phyloP scores from a whole-genome alignment of 2,329 filamentous ascomycete species.

The Lecanicillium sp. region DNA sequence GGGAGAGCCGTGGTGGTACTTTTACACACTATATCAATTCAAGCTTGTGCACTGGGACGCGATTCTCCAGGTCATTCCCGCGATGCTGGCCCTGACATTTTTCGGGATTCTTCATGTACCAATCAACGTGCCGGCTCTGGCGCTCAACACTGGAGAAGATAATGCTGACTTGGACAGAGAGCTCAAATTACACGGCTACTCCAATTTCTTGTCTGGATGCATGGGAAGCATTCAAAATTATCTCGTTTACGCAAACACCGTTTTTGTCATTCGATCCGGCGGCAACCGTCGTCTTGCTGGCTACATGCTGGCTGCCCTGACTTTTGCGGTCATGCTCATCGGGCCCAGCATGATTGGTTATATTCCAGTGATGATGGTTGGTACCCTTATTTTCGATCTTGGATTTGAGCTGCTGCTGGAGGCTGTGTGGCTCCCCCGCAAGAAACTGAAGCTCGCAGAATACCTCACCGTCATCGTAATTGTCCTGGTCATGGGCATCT shows the following conservation, averaged over 20 bases:
- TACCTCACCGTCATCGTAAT: slow-evolving; percentile 87
- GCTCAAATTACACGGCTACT: slow-evolving; percentile 85
- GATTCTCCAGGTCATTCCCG: slow-evolving; percentile 76
- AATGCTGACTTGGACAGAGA: slow-evolving; percentile 88
- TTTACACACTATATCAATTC: slow-evolving; percentile 92
- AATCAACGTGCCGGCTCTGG: slow-evolving; percentile 93
- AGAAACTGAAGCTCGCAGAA: slow-evolving; percentile 79
- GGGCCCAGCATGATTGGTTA: slow-evolving; percentile 86
- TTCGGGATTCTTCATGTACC: slow-evolving; percentile 96
- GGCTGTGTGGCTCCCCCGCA: slow-evolving; percentile 81
- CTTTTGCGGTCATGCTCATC: slow-evolving; percentile 74
- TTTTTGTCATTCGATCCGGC: slow-evolving; percentile 93
- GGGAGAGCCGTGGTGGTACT: slow-evolving; percentile 92
- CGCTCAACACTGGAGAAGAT: slow-evolving; percentile 85
- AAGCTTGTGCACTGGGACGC: slow-evolving; percentile 76
- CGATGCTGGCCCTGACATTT: slow-evolving; percentile 95
- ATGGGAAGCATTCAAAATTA: slow-evolving; percentile 93
- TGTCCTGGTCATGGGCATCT: slow-evolving; percentile 90
- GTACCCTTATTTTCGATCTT: slow-evolving; percentile 87
- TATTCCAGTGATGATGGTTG: slow-evolving; percentile 96
- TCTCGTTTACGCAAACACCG: slow-evolving; percentile 92
- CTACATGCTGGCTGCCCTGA: slow-evolving; percentile 73
- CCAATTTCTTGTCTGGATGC: slow-evolving; percentile 83
- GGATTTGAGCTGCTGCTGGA: slow-evolving; percentile 89
- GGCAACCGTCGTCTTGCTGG: slow-evolving; percentile 83